Evolutionary conservation across 2,329 filamentous ascomycete genomes (phyloP), one percentile per base, ranked within the genome.

Genomic region (Colletotrichum liaoningense): DNA sequence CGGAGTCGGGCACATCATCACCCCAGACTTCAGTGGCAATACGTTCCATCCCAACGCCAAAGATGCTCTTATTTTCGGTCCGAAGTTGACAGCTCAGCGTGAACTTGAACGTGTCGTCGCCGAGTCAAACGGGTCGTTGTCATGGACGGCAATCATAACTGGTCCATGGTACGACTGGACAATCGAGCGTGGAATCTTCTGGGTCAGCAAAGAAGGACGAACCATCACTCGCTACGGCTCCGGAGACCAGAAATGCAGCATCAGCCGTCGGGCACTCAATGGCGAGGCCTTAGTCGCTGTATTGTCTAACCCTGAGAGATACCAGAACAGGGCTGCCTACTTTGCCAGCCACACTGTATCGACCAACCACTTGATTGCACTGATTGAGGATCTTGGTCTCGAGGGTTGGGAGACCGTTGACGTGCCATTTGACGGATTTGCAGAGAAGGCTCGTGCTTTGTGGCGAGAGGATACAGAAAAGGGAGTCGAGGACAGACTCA

Each of bases 121-220:
- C 4, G 55, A 64, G 19, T 54, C 68, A 0, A 52, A 28, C 12
- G 72, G 52, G 0, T 69, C 16, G 7, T 56, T 78, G 5, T 62
- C 69, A 1, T 78, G 76, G 77, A 78, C 77, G 0, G 76, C 76
- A n/a, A 74, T 78, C 30, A 63, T 77, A 0, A 57, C 73, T 1
- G 75, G 77, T 2, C 69, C 63, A 0, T 78, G 75, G 76, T 78
- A 76, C 38, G 77, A 78, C 66, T 78, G 75, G 75, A 55, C 58
- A 1, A 77, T 78, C 11, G 62, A 75, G 33, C 52, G 35, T 7
- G 77, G 72, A 1, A 73, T 63, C 8, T 78, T 78, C 11, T 78
- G 77, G 77, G 33, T 77, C 5, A 42, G 77, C 22, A 65, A 59
- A 12, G 54, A 73, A 7, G 63, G 49, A 1, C 63, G 66, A 19